A percentile compares a stretch with the other conserved stretches of the same genome.
phyloP scores from a whole-genome alignment of 2,329 filamentous ascomycete genomes.

The Podosphaera leucotricha region DNA sequence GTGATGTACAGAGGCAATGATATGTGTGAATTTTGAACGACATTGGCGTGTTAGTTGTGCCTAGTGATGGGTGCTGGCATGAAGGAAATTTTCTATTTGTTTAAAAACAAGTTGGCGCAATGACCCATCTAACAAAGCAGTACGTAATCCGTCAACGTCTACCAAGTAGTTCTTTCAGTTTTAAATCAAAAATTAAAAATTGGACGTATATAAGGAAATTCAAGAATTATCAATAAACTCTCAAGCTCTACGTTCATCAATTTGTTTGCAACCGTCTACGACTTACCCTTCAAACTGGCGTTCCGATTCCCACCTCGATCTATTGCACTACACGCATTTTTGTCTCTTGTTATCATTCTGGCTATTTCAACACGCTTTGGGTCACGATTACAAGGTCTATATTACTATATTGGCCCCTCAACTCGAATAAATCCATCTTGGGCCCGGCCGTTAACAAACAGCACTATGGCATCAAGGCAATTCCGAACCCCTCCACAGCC shows the following conservation, averaged over 20 bases:
- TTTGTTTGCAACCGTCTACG: background rate
- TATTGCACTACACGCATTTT: slow-evolving; percentile 23
- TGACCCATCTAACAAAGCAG: too few species aligned
- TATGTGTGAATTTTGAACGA: slow-evolving; percentile 23
- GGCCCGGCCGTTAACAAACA: slow-evolving; percentile 20
- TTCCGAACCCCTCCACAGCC: slow-evolving; percentile 55
- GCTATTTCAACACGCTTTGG: slow-evolving; percentile 25
- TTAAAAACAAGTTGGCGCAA: too few species aligned
- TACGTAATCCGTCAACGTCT: too few species aligned
- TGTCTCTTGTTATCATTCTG: slow-evolving; percentile 39
- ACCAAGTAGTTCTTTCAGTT: too few species aligned
- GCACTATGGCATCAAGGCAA: slow-evolving; percentile 39
- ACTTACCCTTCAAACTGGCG: slow-evolving; percentile 16
- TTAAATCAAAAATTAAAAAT: too few species aligned
- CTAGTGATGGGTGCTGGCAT: too few species aligned
- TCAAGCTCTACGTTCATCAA: too few species aligned
- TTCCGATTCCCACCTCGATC: slow-evolving; percentile 20
- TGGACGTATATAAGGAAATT: too few species aligned
- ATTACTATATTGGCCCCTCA: slow-evolving; percentile 26
- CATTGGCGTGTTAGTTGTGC: too few species aligned
- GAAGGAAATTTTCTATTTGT: too few species aligned
- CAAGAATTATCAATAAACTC: too few species aligned
- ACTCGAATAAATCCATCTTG: slow-evolving; percentile 3
- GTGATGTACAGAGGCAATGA: slow-evolving; percentile 41
- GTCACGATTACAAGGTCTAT: slow-evolving; percentile 30